These are phyloP conservation scores for Cryoendolithus antarcticus DNA, from an alignment of 2,329 filamentous ascomycete species.

Conservation along the genomic window DNA sequence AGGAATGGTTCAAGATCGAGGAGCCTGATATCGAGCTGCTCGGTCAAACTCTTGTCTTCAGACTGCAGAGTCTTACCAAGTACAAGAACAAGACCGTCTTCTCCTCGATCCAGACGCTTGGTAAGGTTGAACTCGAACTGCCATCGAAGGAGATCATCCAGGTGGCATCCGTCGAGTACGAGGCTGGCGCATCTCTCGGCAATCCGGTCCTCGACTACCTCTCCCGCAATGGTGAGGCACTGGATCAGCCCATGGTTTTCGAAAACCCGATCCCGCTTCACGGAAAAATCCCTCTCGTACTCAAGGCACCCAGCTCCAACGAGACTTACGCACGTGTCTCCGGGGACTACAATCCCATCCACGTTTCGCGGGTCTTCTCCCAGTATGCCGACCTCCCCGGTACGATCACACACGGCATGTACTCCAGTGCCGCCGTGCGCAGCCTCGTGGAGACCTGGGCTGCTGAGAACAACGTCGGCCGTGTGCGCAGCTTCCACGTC, in stretches of 20 bases:
- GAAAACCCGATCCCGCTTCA: slow-evolving; percentile 94
- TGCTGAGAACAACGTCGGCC: slow-evolving; percentile 94
- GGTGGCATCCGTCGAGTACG: slow-evolving; percentile 93
- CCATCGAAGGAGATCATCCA: slow-evolving; percentile 96
- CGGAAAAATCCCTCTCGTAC: slow-evolving; percentile 74
- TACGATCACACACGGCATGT: slow-evolving; percentile 99
- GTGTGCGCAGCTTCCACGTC: slow-evolving; percentile 93
- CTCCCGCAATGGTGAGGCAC: slow-evolving; percentile 75
- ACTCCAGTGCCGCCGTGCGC: slow-evolving; percentile 90
- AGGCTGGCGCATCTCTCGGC: slow-evolving; percentile 78
- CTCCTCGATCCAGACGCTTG: slow-evolving; percentile 80
- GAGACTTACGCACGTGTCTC: slow-evolving; percentile 97
- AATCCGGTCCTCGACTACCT: slow-evolving; percentile 97
- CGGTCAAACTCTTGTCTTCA: slow-evolving; percentile 90
- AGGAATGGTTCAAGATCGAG: slow-evolving; percentile 91
- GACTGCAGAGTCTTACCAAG: slow-evolving; percentile 76
- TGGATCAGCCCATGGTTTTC: slow-evolving; percentile 93
- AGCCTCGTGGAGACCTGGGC: slow-evolving; percentile 98
- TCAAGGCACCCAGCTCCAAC: slow-evolving; percentile 89
- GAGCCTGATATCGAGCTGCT: slow-evolving; percentile 79
- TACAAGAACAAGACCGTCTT: slow-evolving; percentile 94
- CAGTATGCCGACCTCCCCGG: slow-evolving; percentile 91
- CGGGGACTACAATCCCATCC: slow-evolving; percentile 96
- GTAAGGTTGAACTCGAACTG: slow-evolving; percentile 84
- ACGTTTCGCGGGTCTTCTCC: slow-evolving; percentile 93